Conservation (phyloP, 2,329 filamentous ascomycete genomes). For the Fusarium chlamydosporum region DNA sequence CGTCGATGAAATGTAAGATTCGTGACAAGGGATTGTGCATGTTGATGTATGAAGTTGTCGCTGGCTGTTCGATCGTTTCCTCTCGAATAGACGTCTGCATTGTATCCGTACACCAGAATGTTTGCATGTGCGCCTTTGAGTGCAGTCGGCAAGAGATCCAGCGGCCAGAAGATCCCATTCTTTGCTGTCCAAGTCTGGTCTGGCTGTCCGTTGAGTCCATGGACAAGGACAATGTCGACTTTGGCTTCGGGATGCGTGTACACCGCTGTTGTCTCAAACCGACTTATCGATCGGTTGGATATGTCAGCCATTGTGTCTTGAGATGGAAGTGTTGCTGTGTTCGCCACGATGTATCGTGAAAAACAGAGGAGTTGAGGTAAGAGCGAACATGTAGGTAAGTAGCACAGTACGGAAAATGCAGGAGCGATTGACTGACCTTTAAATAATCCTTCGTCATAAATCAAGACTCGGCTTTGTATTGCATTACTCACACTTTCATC, state of each 20-base stretch:
- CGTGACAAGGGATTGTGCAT: slow-evolving; percentile 77
- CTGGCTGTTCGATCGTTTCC: slow-evolving; percentile 68
- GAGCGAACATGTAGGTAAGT: too few species aligned
- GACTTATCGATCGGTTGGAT: slow-evolving; percentile 52
- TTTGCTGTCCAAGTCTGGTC: slow-evolving; percentile 72
- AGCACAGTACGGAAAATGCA: too few species aligned
- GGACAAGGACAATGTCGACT: slow-evolving; percentile 77
- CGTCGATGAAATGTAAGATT: slow-evolving; percentile 74
- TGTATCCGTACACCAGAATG: slow-evolving; percentile 80
- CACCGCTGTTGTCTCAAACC: slow-evolving; percentile 71
- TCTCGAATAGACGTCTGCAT: slow-evolving; percentile 72
- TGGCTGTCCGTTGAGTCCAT: slow-evolving; percentile 77
- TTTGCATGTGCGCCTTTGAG: slow-evolving; percentile 71
- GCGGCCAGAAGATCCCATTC: slow-evolving; percentile 76
- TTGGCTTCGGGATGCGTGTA: slow-evolving; percentile 71
- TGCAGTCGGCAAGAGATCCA: slow-evolving; percentile 73
- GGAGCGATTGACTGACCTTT: slow-evolving; percentile 8
- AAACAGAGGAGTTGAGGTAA: too few species aligned
- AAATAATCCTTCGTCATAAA: slow-evolving; percentile 16
- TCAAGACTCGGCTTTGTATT: too few species aligned
- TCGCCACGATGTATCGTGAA: slow-evolving; percentile 47
- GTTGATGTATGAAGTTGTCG: slow-evolving; percentile 77
- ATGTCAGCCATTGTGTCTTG: slow-evolving; percentile 4
- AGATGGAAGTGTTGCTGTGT: not conserved
- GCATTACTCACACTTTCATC: too few species aligned